Conservation (phyloP, 73 alveolate genomes). For the Tetrahymena malaccensis region DNA sequence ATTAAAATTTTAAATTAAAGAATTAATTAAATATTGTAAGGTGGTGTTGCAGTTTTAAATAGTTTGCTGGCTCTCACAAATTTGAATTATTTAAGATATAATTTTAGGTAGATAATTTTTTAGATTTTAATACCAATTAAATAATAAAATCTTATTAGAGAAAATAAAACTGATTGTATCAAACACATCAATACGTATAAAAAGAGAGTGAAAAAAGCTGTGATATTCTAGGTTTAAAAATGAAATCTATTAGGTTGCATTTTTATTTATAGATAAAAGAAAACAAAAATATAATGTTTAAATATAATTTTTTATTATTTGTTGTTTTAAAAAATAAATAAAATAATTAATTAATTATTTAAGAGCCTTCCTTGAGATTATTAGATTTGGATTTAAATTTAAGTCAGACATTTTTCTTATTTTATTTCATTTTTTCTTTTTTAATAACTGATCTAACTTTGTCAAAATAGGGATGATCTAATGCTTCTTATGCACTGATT, state of each 20-base stretch:
- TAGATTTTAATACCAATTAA: too few relatives aligned
- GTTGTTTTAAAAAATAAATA: too few relatives aligned
- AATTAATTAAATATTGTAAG: background rate
- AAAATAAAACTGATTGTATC: too few relatives aligned
- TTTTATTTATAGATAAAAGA: too few relatives aligned
- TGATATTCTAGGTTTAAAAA: background rate
- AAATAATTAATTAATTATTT: too few relatives aligned
- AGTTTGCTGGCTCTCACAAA: background rate
- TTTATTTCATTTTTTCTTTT: background rate
- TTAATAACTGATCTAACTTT: background rate
- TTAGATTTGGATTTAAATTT: background rate
- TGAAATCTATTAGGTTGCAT: background rate
- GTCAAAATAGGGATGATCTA: constrained; percentile 54
- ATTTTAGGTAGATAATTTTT: background rate
- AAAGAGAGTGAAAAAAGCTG: background rate
- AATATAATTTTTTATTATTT: too few relatives aligned
- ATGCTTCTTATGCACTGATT: constrained; percentile 59
- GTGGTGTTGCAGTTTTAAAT: background rate
- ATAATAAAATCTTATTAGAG: background rate
- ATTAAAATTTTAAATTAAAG: background rate
- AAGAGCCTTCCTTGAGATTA: too few relatives aligned
- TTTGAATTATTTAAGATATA: background rate
- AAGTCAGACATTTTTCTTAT: background rate
- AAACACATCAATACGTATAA: too few relatives aligned
- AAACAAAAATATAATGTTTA: background rate